Percentiles rank a stretch among this genome's conserved stretches.
These are phyloP conservation scores for Wickerhamiella hasegawae DNA, from an alignment of 805 yeast genomes.

Conservation along the genomic window DNA sequence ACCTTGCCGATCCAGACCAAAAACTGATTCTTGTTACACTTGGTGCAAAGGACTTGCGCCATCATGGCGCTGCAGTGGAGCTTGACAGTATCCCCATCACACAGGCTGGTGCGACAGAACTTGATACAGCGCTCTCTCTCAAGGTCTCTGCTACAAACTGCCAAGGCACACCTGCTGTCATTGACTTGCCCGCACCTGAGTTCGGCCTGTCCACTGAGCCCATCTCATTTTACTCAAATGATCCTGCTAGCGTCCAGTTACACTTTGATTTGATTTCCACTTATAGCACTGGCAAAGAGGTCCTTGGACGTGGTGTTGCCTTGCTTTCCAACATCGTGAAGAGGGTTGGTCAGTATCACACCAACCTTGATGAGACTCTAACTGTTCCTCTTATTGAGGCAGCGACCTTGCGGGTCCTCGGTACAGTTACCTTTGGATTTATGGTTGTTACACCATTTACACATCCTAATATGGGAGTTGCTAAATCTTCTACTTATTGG, in stretches of 20 bases:
- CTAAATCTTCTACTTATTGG: conserved; percentile 72
- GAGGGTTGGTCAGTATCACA: conserved; percentile 20
- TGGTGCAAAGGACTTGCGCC: conserved; percentile 72
- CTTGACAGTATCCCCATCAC: conserved; percentile 61
- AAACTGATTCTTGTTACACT: conserved; percentile 64
- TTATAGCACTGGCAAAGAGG: conserved; percentile 30
- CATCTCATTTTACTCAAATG: conserved; percentile 47
- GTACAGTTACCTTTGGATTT: conserved; percentile 61
- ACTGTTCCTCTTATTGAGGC: conserved; percentile 66
- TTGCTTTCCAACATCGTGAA: conserved; percentile 39
- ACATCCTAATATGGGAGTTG: conserved; percentile 51
- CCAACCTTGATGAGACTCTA: conserved; percentile 48
- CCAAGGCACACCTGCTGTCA: conserved; percentile 37
- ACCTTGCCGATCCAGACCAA: conserved; percentile 39
- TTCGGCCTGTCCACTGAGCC: conserved; percentile 46
- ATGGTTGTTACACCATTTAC: conserved; percentile 54
- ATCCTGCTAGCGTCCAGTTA: conserved; percentile 28
- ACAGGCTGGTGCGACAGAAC: conserved; percentile 61
- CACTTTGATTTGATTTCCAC: conserved; percentile 85
- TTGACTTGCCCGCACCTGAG: conserved; percentile 76
- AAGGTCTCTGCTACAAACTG: conserved; percentile 33
- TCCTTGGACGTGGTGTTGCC: conserved; percentile 77
- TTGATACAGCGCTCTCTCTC: conserved; percentile 76
- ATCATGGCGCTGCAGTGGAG: conserved; percentile 39
- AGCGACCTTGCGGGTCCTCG: conserved; percentile 57